A percentile compares a stretch with the other conserved stretches of the same genome.
Evolutionary conservation across 306 rosid genomes (phyloP).

Genomic region (Lupinus albus): DNA sequence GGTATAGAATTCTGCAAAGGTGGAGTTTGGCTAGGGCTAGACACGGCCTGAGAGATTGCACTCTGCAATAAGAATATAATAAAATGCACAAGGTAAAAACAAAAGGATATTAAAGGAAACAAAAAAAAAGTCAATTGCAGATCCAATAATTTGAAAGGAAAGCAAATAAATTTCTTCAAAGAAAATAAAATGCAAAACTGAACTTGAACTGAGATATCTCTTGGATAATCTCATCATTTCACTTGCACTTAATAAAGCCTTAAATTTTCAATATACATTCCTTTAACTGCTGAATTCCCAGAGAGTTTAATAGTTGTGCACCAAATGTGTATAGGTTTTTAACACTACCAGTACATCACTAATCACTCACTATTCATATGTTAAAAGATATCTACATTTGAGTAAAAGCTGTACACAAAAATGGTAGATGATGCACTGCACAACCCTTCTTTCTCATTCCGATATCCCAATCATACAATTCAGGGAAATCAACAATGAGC

Average conservation of each 20-base stretch:
- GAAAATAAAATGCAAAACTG: neutral
- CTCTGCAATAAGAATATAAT: constrained; percentile 48
- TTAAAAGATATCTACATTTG: too few relatives aligned
- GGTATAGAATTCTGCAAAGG: constrained; percentile 67
- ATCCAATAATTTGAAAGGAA: constrained; percentile 11
- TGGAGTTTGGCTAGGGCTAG: constrained; percentile 65
- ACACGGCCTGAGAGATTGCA: constrained; percentile 57
- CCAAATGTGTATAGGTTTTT: too few relatives aligned
- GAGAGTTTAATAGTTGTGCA: too few relatives aligned
- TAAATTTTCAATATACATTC: neutral
- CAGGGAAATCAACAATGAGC: constrained; percentile 21
- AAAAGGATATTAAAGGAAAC: constrained; percentile 5
- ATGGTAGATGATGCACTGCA: too few relatives aligned
- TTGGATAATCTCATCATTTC: neutral
- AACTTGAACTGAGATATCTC: constrained; percentile 2
- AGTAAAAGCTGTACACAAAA: too few relatives aligned
- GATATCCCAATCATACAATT: constrained; percentile 5
- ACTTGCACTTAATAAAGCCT: neutral
- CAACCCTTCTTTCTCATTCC: too few relatives aligned
- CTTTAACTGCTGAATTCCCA: constrained; percentile 6
- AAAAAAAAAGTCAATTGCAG: constrained; percentile 16
- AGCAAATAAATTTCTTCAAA: neutral
- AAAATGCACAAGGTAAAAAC: constrained; percentile 25
- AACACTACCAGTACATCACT: too few relatives aligned
- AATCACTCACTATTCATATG: too few relatives aligned